Evolutionary conservation across 2,329 filamentous ascomycete genomes (phyloP).

Genomic region (Phyllosticta citrichinensis): DNA sequence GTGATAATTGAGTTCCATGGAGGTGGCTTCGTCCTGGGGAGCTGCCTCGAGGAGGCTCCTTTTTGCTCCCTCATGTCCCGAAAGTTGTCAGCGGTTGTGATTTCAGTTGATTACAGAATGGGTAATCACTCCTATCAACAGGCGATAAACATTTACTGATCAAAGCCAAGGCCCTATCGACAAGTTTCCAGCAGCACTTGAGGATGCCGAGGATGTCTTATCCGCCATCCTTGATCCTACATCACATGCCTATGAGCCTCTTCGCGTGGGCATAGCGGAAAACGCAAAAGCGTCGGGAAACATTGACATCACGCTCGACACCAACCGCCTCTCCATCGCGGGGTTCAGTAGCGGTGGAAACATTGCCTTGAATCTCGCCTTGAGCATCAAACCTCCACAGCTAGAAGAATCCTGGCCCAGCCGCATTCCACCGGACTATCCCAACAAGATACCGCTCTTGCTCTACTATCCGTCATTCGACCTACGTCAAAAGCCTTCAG

Average conservation of each 20-base stretch:
- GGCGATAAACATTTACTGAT: background rate
- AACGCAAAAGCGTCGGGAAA: conserved; percentile 12
- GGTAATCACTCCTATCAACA: background rate
- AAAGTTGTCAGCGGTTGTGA: conserved; percentile 32
- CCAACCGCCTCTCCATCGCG: conserved; percentile 30
- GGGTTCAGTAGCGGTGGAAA: conserved; percentile 40
- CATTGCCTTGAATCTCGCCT: conserved; percentile 35
- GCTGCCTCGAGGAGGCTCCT: conserved; percentile 35
- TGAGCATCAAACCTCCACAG: conserved; percentile 22
- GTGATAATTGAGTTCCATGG: conserved; percentile 35
- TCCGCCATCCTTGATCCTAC: conserved; percentile 31
- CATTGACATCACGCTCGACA: conserved; percentile 28
- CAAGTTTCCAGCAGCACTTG: conserved; percentile 37
- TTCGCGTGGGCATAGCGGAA: conserved; percentile 9
- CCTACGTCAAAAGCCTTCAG: conserved; percentile 30
- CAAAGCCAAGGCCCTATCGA: conserved; percentile 33
- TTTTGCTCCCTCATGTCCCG: conserved; percentile 38
- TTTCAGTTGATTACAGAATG: conserved; percentile 40
- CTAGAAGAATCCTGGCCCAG: conserved; percentile 29
- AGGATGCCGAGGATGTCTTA: conserved; percentile 39
- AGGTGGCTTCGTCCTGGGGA: conserved; percentile 35
- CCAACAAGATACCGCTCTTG: conserved; percentile 28
- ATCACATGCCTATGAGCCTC: background rate
- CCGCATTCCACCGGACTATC: conserved; percentile 25
- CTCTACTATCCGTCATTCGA: conserved; percentile 36